Base-by-base conservation (phyloP, 345 rosid genomes). In the Carallia brachiata region DNA sequence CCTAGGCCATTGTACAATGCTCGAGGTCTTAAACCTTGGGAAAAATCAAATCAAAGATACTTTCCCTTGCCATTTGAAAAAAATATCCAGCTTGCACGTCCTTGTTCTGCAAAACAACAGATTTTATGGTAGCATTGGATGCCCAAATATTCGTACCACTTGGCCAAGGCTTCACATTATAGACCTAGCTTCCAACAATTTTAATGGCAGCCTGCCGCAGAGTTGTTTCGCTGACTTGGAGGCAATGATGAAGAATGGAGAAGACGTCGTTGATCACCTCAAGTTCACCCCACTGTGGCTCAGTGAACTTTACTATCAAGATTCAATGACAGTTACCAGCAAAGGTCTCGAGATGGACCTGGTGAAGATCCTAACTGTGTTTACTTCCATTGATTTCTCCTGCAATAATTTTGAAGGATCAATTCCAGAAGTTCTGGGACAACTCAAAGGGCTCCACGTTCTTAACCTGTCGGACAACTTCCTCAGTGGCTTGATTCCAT, bases 331-430 rank as follows among this genome's bases (percentile, higher is more conserved):
- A 1, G 79, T 88, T 6, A 86, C 83, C 28, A 1, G 36, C 75
- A 88, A 84, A 71, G 89, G 89, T 27, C 61, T 76, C 19, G 30
- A 71, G 28, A 4, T 86, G 74, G 76, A 82, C 71, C 55, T 84
- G 0, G 37, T 27, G 39, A 88, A 88, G 73, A 83, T 86, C 71
- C 81, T 81, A 36, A 77, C 78, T 2, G 0, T 80, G 2, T 84
- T 83, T 66, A 81, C 85, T 5, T 71, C 80, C 27, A 71, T 84
- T 8, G 79, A 71, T 52, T 47, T 76, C 28, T 76, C 79, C 7
- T 8, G 15, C 65, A 70, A 70, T 68, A 16, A 56, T 0, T 53
- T 76, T 61, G 68, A 71, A 34, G 80, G 80, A 15, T 50, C 23
- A 10, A 54, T 76, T 60, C 75, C 73, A 19, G 72, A 34, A 12